These are phyloP conservation scores for Puccinia triticina DNA, from an alignment of 1,284 basidiomycete species.

Conservation along the genomic window DNA sequence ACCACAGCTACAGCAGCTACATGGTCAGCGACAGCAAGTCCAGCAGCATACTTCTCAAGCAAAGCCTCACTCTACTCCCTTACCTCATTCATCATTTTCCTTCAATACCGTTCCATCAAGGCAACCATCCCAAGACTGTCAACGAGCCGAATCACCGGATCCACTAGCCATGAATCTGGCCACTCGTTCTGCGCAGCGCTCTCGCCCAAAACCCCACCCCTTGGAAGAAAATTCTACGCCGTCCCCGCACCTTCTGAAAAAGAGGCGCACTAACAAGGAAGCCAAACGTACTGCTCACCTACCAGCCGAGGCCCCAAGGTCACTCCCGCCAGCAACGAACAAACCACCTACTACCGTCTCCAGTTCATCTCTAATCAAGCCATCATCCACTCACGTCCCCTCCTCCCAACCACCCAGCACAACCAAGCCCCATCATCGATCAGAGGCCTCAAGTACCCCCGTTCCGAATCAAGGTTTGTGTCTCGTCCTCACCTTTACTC, in stretches of 20 bases:
- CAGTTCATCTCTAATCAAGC: slow-evolving; percentile 32
- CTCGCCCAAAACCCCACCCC: not conserved
- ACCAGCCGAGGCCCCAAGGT: not conserved
- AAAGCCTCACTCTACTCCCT: not conserved
- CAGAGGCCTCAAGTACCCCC: not conserved
- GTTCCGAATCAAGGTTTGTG: slow-evolving; percentile 19
- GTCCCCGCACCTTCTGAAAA: slow-evolving; percentile 22
- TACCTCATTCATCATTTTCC: not conserved
- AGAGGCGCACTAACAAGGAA: slow-evolving; percentile 33
- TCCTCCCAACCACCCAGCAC: slow-evolving; percentile 4
- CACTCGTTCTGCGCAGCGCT: slow-evolving; percentile 23
- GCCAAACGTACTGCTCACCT: slow-evolving; percentile 1
- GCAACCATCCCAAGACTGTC: not conserved
- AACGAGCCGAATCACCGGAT: slow-evolving; percentile 34
- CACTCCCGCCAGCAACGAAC: not conserved
- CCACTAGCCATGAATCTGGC: slow-evolving; percentile 42
- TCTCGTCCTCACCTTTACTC: not conserved
- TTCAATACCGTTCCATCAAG: not conserved
- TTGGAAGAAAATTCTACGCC: not conserved
- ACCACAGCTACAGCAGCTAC: not conserved
- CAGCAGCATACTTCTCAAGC: not conserved
- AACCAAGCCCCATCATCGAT: not conserved
- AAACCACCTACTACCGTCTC: not conserved
- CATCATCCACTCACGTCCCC: slow-evolving; percentile 11
- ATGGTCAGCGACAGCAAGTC: not conserved